Evolutionary conservation across 2,329 filamentous ascomycete genomes (phyloP).

Genomic region (Phoma sp.): DNA sequence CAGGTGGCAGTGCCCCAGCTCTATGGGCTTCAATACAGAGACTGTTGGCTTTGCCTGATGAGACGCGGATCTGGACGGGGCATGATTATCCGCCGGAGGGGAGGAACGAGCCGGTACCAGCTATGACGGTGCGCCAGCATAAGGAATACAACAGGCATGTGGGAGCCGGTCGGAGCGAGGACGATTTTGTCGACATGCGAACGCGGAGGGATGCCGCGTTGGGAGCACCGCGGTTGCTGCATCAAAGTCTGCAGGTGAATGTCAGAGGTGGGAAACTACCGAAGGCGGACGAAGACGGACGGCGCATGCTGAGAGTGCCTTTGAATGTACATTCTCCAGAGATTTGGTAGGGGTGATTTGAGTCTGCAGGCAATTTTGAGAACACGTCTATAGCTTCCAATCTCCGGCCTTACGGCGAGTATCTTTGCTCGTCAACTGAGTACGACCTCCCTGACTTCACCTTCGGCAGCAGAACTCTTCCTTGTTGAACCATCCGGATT

Average conservation of each 20-base stretch:
- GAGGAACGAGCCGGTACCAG: slow-evolving; percentile 32
- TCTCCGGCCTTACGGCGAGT: too few relatives aligned
- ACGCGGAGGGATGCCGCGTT: slow-evolving; percentile 40
- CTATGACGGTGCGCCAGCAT: slow-evolving; percentile 46
- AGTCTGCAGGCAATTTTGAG: too few relatives aligned
- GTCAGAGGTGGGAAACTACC: slow-evolving; percentile 48
- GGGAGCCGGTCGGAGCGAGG: slow-evolving; percentile 27
- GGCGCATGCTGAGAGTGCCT: slow-evolving; percentile 1
- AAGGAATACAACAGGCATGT: slow-evolving; percentile 45
- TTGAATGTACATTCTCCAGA: background rate
- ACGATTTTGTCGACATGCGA: slow-evolving; percentile 44
- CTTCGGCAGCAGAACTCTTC: too few relatives aligned
- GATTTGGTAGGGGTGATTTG: background rate
- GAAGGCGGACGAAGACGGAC: background rate
- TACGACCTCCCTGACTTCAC: too few relatives aligned
- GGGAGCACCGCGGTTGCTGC: slow-evolving; percentile 43
- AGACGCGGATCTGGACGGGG: slow-evolving; percentile 43
- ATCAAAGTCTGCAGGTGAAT: slow-evolving; percentile 50
- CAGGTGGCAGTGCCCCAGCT: slow-evolving; percentile 37
- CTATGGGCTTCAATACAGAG: slow-evolving; percentile 38
- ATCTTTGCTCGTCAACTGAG: too few relatives aligned
- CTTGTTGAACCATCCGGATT: too few relatives aligned
- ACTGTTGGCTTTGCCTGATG: slow-evolving; percentile 34
- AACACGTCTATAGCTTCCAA: too few relatives aligned
- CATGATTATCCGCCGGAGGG: slow-evolving; percentile 44